phyloP scores from a whole-genome alignment of 805 yeast genomes.

The Hanseniaspora meyeri region DNA sequence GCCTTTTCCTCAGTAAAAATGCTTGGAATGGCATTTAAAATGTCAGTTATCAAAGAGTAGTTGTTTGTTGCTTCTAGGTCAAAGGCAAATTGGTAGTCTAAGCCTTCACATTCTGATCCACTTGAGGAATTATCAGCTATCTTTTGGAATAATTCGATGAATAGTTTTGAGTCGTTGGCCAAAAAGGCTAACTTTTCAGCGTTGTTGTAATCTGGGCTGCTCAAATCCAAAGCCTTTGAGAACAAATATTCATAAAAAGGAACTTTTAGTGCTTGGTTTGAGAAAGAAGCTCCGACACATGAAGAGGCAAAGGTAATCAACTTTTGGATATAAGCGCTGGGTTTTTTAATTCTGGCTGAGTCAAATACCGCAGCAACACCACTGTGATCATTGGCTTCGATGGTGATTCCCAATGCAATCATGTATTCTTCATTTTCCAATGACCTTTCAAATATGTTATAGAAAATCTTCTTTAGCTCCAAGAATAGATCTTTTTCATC shows the following conservation, averaged over 20 bases:
- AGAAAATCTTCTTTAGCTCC: slow-evolving; percentile 59
- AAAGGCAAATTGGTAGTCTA: slow-evolving; percentile 88
- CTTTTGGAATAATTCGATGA: slow-evolving; percentile 46
- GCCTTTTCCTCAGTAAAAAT: not conserved
- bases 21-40: slow-evolving; percentile 22
- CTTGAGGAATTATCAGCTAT: slow-evolving; percentile 26
- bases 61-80: slow-evolving; percentile 52
- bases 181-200: slow-evolving; percentile 79
- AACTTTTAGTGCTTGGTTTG: slow-evolving; percentile 53
- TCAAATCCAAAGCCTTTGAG: slow-evolving; percentile 42
- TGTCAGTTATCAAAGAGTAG: slow-evolving; percentile 29
- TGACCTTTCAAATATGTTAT: slow-evolving; percentile 76
- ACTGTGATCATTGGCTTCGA: slow-evolving; percentile 81
- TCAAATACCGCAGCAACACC: slow-evolving; percentile 50
- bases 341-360: slow-evolving; percentile 28
- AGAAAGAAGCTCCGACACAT: slow-evolving; percentile 56
- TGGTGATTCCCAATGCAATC: slow-evolving; percentile 78
- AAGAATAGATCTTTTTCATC: slow-evolving; percentile 36
- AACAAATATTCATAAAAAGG: slow-evolving; percentile 53
- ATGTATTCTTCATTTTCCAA: slow-evolving; percentile 55
- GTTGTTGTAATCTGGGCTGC: slow-evolving; percentile 67
- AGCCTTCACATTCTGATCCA: slow-evolving; percentile 30
- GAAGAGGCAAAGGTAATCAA: slow-evolving; percentile 65
- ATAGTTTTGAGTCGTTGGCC: slow-evolving; percentile 63
- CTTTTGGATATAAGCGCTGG: slow-evolving; percentile 42